phyloP scores from a whole-genome alignment of 192 early-diverging fungal genomes.

The Jimgerdemannia flammicorona region DNA sequence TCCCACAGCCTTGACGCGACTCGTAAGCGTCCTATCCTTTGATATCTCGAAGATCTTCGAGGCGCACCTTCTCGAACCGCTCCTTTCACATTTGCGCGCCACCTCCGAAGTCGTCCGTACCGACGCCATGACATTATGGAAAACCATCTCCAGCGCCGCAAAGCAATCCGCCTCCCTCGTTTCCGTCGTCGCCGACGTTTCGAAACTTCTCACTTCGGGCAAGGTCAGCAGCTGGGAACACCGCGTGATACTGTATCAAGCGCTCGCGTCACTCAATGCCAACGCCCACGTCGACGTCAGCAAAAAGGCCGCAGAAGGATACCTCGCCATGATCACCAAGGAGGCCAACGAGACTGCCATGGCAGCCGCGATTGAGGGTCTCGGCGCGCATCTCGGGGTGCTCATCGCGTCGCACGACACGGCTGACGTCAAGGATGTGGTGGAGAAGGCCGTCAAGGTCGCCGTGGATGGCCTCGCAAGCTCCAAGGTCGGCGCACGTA shows the following conservation, averaged over 20 bases:
- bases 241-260: constrained; percentile 56
- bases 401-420: constrained; percentile 40
- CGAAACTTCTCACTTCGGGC: constrained; percentile 54
- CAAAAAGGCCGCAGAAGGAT: constrained; percentile 51
- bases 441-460: constrained; percentile 41
- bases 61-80: constrained; percentile 58
- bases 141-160: constrained; percentile 45
- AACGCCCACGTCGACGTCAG: constrained; percentile 33
- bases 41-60: constrained; percentile 58
- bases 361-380: constrained; percentile 52
- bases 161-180: constrained; percentile 45
- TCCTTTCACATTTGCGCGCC: constrained; percentile 63
- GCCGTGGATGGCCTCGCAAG: constrained; percentile 56
- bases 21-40: constrained; percentile 51
- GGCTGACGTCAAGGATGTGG: constrained; percentile 18
- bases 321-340: constrained; percentile 67
- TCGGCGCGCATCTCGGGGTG: constrained; percentile 48
- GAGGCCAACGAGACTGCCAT: constrained; percentile 76
- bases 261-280: constrained; percentile 38
- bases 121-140: constrained; percentile 58
- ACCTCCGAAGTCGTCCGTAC: constrained; percentile 52
- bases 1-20: constrained; percentile 44
- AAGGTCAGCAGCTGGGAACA: constrained; percentile 66
- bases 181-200: constrained; percentile 56
- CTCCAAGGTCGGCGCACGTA: constrained; percentile 54